Evolutionary conservation across 257 asterid genomes (phyloP), one percentile per base, ranked within the genome.

Genomic region (Jacaranda mimosifolia): DNA sequence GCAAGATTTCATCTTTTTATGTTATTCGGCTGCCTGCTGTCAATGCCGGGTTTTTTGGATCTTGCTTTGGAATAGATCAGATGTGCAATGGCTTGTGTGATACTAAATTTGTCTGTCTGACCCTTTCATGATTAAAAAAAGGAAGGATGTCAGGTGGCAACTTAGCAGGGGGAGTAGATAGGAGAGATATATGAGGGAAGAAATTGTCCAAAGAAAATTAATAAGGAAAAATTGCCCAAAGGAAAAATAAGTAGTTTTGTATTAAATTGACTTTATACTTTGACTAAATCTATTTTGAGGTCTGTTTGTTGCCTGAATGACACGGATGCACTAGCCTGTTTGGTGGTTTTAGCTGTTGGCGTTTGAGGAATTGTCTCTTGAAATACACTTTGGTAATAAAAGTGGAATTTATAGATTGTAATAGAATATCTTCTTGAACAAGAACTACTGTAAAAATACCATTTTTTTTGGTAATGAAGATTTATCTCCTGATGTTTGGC

Each of bases 211-310:
- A 26, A 26, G 32, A 53, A 76, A 66, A 9, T 18, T 17, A 21
- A 19, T 39, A 40, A 1, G 68, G 51, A 26, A 17, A 39, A 51
- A 12, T 48, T 45, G 38, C 32, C 40, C 17, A 60, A 77, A 14
- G 12, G 17, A 36, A 68, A 58, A 6, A 3, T 38, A 18, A 5
- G 7, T 49, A 39, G 40, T 43, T 12, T 9, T 53, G 64, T 8
- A 39, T 55, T 55, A 58, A 4, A 63, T 48, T 35, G 75, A 59
- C 55, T 12, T 35, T 19, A 15, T 45, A 62, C 56, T 45, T 77
- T 38, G 69, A 65, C 63, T 64, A 35, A 15, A 14, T 9, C 70
- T 6, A 26, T 26, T 26, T 26, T 26, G 32, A 26, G 32, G 2
- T 26, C 2, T 26, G 12, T 21, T 7, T 14, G 49, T 63, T 38